Evolutionary conservation across 106 monocot genomes (phyloP).

Genomic region (Vanilla planifolia): DNA sequence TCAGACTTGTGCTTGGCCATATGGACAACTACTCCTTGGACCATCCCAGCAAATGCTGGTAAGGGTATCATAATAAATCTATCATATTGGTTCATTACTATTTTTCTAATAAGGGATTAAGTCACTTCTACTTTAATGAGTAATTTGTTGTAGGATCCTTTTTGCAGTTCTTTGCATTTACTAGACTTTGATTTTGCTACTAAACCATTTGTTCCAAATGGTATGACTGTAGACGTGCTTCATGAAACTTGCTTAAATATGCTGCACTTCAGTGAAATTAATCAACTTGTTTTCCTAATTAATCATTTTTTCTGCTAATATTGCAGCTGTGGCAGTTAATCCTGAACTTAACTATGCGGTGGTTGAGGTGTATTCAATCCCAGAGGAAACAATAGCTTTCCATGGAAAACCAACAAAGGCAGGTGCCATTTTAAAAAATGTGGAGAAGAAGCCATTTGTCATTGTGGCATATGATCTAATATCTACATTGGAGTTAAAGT

Average conservation of each 20-base stretch:
- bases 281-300: no score
- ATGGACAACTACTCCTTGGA: slow-evolving; percentile 99
- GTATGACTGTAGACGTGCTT: no score
- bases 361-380: slow-evolving; percentile 43
- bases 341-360: slow-evolving; percentile 64
- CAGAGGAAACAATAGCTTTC: slow-evolving; percentile 22
- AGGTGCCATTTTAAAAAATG: slow-evolving; percentile 41
- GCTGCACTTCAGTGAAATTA: no score
- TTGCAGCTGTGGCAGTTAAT: slow-evolving; percentile 96
- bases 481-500: slow-evolving; percentile 75
- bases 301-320: slow-evolving; percentile 15
- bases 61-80: slow-evolving; percentile 15
- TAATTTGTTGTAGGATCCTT: no score
- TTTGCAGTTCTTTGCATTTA: no score
- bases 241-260: no score
- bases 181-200: no score
- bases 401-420: slow-evolving; percentile 25
- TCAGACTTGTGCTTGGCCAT: slow-evolving; percentile 74
- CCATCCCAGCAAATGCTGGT: slow-evolving; percentile 99
- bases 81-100: no score
- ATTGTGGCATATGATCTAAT: slow-evolving; percentile 85
- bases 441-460: slow-evolving; percentile 37
- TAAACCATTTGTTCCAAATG: no score
- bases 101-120: no score
- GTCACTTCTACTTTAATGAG: no score